A percentile compares a stretch with the other conserved stretches of the same genome.
These are phyloP conservation scores for Penicillium ucsense DNA, from an alignment of 495 filamentous ascomycete genomes.

Conservation along the genomic window DNA sequence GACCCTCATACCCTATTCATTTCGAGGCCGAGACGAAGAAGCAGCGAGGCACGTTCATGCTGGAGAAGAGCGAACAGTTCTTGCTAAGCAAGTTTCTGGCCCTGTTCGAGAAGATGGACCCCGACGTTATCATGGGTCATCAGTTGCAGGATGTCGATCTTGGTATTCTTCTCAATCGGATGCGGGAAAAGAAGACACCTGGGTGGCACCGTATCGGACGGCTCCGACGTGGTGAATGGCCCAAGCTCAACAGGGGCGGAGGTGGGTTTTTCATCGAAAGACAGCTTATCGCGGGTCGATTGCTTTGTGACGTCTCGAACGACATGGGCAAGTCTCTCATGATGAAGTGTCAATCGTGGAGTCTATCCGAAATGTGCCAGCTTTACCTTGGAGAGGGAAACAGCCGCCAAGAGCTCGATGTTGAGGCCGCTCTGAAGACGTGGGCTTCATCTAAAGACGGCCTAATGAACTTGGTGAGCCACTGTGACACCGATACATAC, in stretches of 20 bases:
- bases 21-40: conserved; percentile 69
- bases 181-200: conserved; percentile 82
- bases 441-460: conserved; percentile 80
- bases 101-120: conserved; percentile 76
- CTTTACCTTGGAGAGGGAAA: conserved; percentile 67
- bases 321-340: conserved; percentile 96
- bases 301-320: conserved; percentile 91
- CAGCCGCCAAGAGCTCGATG: conserved; percentile 72
- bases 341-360: conserved; percentile 97
- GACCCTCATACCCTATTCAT: conserved; percentile 65
- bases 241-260: conserved; percentile 73
- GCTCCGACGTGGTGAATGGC: conserved; percentile 77
- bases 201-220: conserved; percentile 90
- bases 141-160: conserved; percentile 95
- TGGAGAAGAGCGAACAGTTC: conserved; percentile 71
- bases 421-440: conserved; percentile 74
- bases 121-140: conserved; percentile 92
- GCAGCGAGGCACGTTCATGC: conserved; percentile 62
- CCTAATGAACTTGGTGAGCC: conserved; percentile 83
- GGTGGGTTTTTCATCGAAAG: conserved; percentile 88
- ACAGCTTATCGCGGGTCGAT: conserved; percentile 76
- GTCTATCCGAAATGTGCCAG: conserved; percentile 90
- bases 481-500: conserved; percentile 90
- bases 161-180: conserved; percentile 74
- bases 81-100: conserved; percentile 82